These are phyloP conservation scores for Diaporthe velutina DNA, from an alignment of 2,329 filamentous ascomycete species.

Conservation along the genomic window DNA sequence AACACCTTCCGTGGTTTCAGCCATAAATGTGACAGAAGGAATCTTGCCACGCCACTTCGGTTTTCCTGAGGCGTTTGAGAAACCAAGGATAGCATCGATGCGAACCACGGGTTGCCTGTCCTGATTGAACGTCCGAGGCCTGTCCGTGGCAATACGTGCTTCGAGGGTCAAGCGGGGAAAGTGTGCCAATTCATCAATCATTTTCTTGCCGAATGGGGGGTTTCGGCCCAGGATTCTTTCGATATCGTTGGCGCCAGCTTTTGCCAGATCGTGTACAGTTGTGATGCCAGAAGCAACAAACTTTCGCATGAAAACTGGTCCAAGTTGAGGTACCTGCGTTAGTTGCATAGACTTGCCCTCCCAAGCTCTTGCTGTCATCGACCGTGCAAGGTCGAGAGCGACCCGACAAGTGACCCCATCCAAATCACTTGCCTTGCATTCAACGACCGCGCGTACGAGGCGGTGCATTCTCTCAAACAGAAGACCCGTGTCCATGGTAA, in stretches of 20 bases:
- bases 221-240: constrained; percentile 83
- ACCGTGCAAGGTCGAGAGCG: constrained; percentile 82
- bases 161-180: constrained; percentile 74
- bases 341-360: constrained; percentile 86
- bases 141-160: constrained; percentile 31
- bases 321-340: constrained; percentile 85
- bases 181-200: constrained; percentile 72
- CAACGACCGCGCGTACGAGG: constrained; percentile 80
- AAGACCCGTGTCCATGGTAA: constrained; percentile 69
- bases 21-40: constrained; percentile 80
- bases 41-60: constrained; percentile 73
- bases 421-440: constrained; percentile 70
- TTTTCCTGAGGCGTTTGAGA: constrained; percentile 74
- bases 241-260: constrained; percentile 77
- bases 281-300: constrained; percentile 78
- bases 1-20: constrained; percentile 76
- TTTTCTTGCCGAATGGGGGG: constrained; percentile 82
- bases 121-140: not conserved
- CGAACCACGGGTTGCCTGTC: constrained; percentile 59
- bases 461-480: constrained; percentile 79
- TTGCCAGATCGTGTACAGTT: constrained; percentile 78
- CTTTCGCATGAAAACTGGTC: constrained; percentile 80
- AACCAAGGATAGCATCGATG: constrained; percentile 77
- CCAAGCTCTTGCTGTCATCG: constrained; percentile 82
- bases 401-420: constrained; percentile 78